phyloP scores from a whole-genome alignment of 2,329 filamentous ascomycete genomes.

The Alternaria sp. region DNA sequence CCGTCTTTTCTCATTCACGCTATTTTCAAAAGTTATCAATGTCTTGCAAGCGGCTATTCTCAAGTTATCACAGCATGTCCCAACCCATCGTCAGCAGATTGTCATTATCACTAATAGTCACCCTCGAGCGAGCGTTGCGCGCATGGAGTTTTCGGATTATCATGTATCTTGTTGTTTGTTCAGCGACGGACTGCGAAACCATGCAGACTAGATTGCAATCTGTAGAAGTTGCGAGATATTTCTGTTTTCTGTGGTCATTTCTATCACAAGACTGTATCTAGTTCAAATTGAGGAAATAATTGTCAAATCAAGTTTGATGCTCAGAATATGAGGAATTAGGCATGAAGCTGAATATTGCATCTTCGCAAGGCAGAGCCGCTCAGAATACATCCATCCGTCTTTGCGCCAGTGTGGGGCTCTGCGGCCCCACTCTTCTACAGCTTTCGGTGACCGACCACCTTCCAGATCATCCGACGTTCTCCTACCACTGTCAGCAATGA shows the following conservation, averaged over 20 bases:
- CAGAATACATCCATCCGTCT: neutral
- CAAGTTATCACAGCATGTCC: neutral
- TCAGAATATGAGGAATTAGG: neutral
- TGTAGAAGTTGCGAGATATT: neutral
- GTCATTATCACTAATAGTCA: neutral
- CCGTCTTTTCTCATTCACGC: neutral
- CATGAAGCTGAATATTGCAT: too few relatives aligned
- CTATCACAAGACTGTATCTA: neutral
- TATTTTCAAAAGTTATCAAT: neutral
- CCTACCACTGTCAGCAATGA: neutral
- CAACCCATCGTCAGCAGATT: neutral
- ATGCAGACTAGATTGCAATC: constrained; percentile 15
- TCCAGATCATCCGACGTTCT: neutral
- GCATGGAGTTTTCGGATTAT: neutral
- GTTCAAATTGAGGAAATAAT: neutral
- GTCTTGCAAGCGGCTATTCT: neutral
- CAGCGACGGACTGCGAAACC: neutral
- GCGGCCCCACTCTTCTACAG: neutral
- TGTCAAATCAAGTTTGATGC: neutral
- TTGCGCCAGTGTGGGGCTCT: neutral
- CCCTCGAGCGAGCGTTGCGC: constrained; percentile 2
- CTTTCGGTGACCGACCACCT: neutral
- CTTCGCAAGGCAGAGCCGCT: neutral
- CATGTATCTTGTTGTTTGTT: neutral
- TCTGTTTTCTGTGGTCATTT: neutral